Conservation (phyloP, 108 stramenopile genomes). For the Asterionellopsis glacialis region DNA sequence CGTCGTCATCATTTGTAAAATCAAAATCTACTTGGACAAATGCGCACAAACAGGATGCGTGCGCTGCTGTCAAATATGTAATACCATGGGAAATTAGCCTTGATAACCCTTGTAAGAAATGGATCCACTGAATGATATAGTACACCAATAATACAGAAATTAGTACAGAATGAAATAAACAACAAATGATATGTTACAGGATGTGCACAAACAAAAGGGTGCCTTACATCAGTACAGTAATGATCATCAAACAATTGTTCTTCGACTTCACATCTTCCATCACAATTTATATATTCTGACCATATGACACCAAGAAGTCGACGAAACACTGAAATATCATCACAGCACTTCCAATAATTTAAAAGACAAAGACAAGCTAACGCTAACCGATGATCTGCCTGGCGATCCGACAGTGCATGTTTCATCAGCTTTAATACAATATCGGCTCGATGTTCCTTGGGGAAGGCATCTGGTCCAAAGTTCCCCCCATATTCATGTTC, state of each 20-base stretch:
- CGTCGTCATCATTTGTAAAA: not conserved
- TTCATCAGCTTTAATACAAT: constrained; percentile 34
- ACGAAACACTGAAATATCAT: constrained; percentile 25
- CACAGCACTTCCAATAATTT: constrained; percentile 21
- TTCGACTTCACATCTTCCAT: constrained; percentile 22
- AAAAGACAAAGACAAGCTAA: constrained; percentile 22
- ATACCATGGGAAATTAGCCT: constrained; percentile 25
- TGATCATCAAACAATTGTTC: constrained; percentile 15
- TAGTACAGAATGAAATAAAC: not conserved
- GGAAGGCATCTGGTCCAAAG: not conserved
- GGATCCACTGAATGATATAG: not conserved
- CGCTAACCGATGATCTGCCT: constrained; percentile 41
- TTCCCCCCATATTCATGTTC: not conserved
- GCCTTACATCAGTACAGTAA: constrained; percentile 32
- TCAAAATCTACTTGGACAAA: constrained; percentile 16
- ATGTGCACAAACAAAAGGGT: not conserved
- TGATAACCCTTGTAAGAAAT: constrained; percentile 23
- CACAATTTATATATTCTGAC: constrained; percentile 35
- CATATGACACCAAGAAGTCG: constrained; percentile 26
- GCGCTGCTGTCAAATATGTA: constrained; percentile 22
- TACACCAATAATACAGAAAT: too few relatives aligned
- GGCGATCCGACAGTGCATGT: constrained; percentile 46
- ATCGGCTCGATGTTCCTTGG: constrained; percentile 5
- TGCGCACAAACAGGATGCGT: constrained; percentile 30
- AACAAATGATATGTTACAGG: not conserved